phyloP scores from a whole-genome alignment of 2,329 filamentous ascomycete species.

The Paraconiothyrium sp. region DNA sequence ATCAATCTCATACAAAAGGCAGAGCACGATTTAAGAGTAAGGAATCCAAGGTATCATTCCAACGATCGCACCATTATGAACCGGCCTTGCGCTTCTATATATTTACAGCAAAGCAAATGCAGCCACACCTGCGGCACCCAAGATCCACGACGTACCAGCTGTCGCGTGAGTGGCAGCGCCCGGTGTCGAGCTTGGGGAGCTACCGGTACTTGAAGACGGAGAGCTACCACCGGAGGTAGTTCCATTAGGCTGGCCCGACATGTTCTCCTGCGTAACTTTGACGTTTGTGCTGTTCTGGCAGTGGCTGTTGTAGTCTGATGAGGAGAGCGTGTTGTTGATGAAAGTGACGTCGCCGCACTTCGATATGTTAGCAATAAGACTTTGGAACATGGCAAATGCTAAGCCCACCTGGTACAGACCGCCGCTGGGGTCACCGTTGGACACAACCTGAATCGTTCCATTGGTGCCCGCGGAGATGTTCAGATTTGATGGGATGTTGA shows the following conservation, averaged over 20 bases:
- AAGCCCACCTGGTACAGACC: constrained; percentile 71
- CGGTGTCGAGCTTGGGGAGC: constrained; percentile 16
- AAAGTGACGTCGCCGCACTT: constrained; percentile 80
- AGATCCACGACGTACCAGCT: constrained; percentile 43
- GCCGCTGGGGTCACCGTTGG: constrained; percentile 64
- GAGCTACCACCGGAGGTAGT: constrained; percentile 45
- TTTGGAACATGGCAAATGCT: neutral
- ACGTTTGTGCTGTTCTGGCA: constrained; percentile 70
- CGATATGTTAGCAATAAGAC: constrained; percentile 15
- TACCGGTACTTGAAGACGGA: constrained; percentile 23
- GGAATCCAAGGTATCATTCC: constrained; percentile 17
- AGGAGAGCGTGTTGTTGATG: constrained; percentile 59
- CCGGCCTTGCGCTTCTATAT: neutral
- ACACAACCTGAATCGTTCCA: constrained; percentile 75
- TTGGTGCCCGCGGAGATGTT: constrained; percentile 68
- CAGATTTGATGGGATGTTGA: constrained; percentile 63
- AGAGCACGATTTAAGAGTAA: neutral
- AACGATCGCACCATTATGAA: neutral
- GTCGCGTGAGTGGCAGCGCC: constrained; percentile 43
- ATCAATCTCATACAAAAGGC: neutral
- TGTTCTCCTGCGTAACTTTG: constrained; percentile 51
- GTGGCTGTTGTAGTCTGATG: constrained; percentile 54
- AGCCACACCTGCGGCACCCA: constrained; percentile 48
- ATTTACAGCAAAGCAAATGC: constrained; percentile 41
- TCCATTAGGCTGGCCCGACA: constrained; percentile 59